Evolutionary conservation across 305 asterid genomes (phyloP).

Genomic region (Andrographis paniculata): DNA sequence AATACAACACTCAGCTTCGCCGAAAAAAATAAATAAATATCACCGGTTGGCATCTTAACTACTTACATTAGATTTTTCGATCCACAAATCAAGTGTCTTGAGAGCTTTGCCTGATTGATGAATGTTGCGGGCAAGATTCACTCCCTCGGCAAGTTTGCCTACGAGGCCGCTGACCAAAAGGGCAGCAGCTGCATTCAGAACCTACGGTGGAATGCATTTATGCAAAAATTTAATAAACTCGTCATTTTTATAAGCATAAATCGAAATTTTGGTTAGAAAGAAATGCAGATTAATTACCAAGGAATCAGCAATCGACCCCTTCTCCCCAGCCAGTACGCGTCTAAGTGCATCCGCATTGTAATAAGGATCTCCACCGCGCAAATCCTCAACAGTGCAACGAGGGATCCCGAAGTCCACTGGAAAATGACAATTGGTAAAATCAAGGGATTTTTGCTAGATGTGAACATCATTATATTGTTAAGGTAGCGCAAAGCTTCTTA

Average conservation of each 20-base stretch:
- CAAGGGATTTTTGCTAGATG: background rate
- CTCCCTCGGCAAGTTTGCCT: constrained; percentile 53
- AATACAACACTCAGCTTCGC: background rate
- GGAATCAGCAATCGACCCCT: constrained; percentile 78
- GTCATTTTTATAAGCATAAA: background rate
- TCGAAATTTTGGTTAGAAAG: background rate
- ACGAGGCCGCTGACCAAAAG: constrained; percentile 68
- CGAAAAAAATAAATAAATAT: background rate
- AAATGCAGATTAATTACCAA: constrained; percentile 29
- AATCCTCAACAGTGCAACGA: constrained; percentile 70
- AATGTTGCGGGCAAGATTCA: constrained; percentile 54
- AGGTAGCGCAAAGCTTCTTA: constrained; percentile 24
- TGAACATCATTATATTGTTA: background rate
- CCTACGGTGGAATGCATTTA: constrained; percentile 36
- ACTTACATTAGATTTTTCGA: constrained; percentile 56
- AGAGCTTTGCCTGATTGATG: constrained; percentile 69
- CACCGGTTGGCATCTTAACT: background rate
- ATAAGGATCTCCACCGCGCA: constrained; percentile 81
- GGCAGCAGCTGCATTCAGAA: constrained; percentile 84
- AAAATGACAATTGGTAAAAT: too few relatives aligned
- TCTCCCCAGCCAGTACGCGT: constrained; percentile 71
- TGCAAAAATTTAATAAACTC: too few relatives aligned
- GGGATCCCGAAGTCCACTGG: constrained; percentile 89
- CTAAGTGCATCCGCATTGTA: constrained; percentile 66
- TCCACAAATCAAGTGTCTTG: constrained; percentile 62